phyloP scores from a whole-genome alignment of 345 rosid species.

The Linum usitatissimum region DNA sequence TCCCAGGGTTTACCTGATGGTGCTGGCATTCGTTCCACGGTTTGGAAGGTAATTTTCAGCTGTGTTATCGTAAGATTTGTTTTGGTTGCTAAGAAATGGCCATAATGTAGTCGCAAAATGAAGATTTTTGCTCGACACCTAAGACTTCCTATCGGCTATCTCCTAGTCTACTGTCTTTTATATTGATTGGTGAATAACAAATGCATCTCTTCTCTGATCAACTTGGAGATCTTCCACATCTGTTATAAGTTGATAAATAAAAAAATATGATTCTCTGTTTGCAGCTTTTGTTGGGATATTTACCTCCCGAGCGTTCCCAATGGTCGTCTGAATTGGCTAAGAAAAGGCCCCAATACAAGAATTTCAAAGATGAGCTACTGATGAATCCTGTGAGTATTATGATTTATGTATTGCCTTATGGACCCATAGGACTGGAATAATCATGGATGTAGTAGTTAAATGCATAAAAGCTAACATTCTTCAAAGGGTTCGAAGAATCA shows the following conservation, averaged over 20 bases:
- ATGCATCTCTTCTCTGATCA: background rate
- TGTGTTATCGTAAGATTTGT: background rate
- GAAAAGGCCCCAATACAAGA: constrained; percentile 83
- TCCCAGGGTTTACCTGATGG: constrained; percentile 85
- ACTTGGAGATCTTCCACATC: background rate
- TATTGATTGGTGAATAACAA: background rate
- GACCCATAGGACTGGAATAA: too few species aligned
- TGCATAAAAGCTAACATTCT: background rate
- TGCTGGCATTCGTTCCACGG: constrained; percentile 70
- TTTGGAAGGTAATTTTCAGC: constrained; percentile 61
- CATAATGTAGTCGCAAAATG: background rate
- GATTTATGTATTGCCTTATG: background rate
- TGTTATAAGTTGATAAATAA: background rate
- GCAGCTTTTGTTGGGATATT: constrained; percentile 78
- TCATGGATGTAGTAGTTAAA: background rate
- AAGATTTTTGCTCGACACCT: too few species aligned
- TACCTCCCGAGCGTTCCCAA: constrained; percentile 65
- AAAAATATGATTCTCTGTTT: background rate
- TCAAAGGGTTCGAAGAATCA: too few species aligned
- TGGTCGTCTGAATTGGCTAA: constrained; percentile 80
- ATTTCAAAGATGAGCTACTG: constrained; percentile 78
- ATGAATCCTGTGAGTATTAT: constrained; percentile 78
- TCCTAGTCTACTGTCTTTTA: background rate
- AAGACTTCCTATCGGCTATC: too few species aligned
- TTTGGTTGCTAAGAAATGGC: background rate